These are phyloP conservation scores for Pestalotiopsis sp. DNA, from an alignment of 2,329 filamentous ascomycete species.

Conservation along the genomic window DNA sequence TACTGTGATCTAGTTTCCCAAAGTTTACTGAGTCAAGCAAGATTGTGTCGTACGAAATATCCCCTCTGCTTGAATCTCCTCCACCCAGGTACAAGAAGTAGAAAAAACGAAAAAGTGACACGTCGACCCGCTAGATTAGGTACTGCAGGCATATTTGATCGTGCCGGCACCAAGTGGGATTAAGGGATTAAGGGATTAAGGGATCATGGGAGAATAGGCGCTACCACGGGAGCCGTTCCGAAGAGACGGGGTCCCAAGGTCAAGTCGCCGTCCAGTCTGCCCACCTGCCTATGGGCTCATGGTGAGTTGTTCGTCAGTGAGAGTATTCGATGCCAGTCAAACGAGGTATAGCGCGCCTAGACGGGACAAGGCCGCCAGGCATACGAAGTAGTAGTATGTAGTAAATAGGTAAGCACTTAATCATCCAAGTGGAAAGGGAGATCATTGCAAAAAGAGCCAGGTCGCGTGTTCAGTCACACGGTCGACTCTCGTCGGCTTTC, in stretches of 20 bases:
- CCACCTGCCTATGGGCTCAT: neutral
- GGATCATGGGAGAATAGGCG: neutral
- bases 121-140: conserved; percentile 8
- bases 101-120: neutral
- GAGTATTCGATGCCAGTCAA: neutral
- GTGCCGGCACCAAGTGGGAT: conserved; percentile 3
- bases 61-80: neutral
- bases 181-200: conserved; percentile 14
- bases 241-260: conserved; percentile 5
- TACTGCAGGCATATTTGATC: neutral
- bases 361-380: neutral
- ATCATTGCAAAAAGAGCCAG: neutral
- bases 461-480: neutral
- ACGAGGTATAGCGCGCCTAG: neutral
- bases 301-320: neutral
- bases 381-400: neutral
- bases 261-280: neutral
- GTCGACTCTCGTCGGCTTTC: neutral
- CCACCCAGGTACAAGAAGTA: neutral
- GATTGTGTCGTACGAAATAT: neutral
- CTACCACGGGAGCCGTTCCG: conserved; percentile 12
- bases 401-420: neutral
- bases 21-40: neutral
- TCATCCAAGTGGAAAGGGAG: neutral
- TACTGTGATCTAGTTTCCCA: neutral